A percentile compares a stretch with the other conserved stretches of the same genome.
Conservation (phyloP, 805 yeast species). For the Pichia paraexigua region DNA sequence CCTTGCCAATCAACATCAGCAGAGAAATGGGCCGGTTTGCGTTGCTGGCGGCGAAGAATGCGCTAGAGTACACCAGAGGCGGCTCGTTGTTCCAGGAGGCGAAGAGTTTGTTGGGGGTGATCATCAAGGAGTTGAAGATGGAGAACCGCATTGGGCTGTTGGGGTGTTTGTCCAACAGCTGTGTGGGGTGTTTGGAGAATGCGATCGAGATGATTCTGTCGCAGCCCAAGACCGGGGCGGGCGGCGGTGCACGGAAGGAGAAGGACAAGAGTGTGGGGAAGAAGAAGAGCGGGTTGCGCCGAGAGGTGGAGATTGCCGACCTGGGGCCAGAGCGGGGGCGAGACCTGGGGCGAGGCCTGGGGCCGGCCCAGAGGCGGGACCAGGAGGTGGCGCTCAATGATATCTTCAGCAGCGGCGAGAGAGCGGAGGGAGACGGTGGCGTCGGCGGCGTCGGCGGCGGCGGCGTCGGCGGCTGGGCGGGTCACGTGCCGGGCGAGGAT, state of each 20-base stretch:
- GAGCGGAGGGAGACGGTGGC: neutral
- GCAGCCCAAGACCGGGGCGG: conserved; percentile 25
- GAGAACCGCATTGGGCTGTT: conserved; percentile 49
- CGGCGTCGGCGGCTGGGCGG: neutral
- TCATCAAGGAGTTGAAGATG: conserved; percentile 40
- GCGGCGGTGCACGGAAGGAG: neutral
- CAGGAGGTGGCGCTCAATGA: conserved; percentile 25
- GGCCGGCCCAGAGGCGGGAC: no score
- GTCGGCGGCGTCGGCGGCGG: no score
- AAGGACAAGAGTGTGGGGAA: conserved; percentile 9
- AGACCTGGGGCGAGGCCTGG: neutral
- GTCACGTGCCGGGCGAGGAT: no score
- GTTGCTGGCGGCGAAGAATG: conserved; percentile 62
- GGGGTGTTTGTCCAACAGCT: conserved; percentile 52
- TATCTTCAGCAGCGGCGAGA: conserved; percentile 20
- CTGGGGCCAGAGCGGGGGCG: neutral
- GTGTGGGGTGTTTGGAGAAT: conserved; percentile 48
- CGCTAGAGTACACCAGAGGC: conserved; percentile 74
- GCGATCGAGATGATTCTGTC: conserved; percentile 56
- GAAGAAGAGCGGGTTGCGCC: conserved; percentile 16
- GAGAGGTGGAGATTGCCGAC: neutral
- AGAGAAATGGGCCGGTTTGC: conserved; percentile 58
- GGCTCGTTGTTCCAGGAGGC: conserved; percentile 73
- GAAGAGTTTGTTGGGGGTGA: conserved; percentile 44
- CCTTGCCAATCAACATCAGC: conserved; percentile 57